phyloP scores from a whole-genome alignment of 352 stramenopile species.

The Phytophthora ramorum region DNA sequence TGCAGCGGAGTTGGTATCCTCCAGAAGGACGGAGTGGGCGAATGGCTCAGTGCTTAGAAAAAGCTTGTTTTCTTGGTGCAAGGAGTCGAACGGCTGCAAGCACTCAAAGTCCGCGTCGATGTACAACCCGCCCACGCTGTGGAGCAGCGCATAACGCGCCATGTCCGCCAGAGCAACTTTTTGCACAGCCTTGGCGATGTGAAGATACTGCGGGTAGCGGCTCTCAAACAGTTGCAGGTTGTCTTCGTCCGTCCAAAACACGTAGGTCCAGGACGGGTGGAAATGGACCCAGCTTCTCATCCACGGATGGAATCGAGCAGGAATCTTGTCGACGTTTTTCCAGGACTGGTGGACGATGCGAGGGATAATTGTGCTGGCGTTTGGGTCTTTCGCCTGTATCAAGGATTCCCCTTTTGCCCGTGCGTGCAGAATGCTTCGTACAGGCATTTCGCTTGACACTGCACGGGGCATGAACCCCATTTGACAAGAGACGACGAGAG shows the following conservation, averaged over 20 bases:
- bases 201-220: slow-evolving; percentile 53
- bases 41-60: slow-evolving; percentile 61
- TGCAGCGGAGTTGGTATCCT: slow-evolving; percentile 31
- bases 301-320: slow-evolving; percentile 55
- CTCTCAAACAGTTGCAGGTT: slow-evolving; percentile 57
- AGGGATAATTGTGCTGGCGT: slow-evolving; percentile 33
- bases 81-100: slow-evolving; percentile 41
- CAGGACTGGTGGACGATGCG: slow-evolving; percentile 67
- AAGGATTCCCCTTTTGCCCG: background rate
- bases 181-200: slow-evolving; percentile 43
- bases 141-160: slow-evolving; percentile 60
- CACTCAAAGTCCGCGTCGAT: slow-evolving; percentile 65
- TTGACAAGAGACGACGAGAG: background rate
- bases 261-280: slow-evolving; percentile 57
- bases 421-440: background rate
- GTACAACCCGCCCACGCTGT: slow-evolving; percentile 58
- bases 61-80: slow-evolving; percentile 39
- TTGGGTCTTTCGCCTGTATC: no score
- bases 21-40: slow-evolving; percentile 52
- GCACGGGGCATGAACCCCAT: background rate
- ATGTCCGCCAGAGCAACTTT: slow-evolving; percentile 63
- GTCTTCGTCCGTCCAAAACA: slow-evolving; percentile 67
- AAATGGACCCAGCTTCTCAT: slow-evolving; percentile 54
- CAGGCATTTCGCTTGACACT: background rate
- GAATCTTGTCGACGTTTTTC: slow-evolving; percentile 50